phyloP scores from a whole-genome alignment of 805 yeast species.

The Clavispora phyllophila region DNA sequence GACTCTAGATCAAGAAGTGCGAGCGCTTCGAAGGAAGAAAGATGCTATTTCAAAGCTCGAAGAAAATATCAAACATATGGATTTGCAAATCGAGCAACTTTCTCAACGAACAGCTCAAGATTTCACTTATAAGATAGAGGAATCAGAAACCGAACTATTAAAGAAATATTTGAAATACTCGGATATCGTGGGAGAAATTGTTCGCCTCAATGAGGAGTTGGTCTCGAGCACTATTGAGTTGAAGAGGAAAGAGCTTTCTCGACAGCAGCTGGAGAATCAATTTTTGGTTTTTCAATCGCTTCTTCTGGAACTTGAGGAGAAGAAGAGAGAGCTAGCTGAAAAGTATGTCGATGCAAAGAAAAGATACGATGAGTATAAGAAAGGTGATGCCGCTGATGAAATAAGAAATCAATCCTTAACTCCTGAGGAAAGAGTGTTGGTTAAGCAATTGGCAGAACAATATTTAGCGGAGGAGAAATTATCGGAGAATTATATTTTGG shows the following conservation, averaged over 20 bases:
- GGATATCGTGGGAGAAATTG: slow-evolving; percentile 17
- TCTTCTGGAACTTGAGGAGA: slow-evolving; percentile 21
- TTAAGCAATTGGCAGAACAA: slow-evolving; percentile 35
- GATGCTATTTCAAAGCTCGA: slow-evolving; percentile 25
- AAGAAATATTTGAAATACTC: slow-evolving; percentile 16
- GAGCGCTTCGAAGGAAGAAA: slow-evolving; percentile 22
- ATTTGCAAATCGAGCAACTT: slow-evolving; percentile 10
- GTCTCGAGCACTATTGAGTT: slow-evolving; percentile 5
- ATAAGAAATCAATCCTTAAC: slow-evolving; percentile 33
- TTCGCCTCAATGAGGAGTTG: slow-evolving; percentile 10
- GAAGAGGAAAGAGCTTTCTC: slow-evolving; percentile 9
- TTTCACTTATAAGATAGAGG: slow-evolving; percentile 34
- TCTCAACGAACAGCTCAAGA: slow-evolving; percentile 29
- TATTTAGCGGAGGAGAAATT: slow-evolving; percentile 34
- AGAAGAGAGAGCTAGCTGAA: slow-evolving; percentile 21
- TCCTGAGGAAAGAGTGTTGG: slow-evolving; percentile 31
- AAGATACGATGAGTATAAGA: slow-evolving; percentile 35
- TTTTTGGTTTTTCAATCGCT: slow-evolving; percentile 16
- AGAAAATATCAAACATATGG: slow-evolving; percentile 16
- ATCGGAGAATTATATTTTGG: slow-evolving; percentile 32
- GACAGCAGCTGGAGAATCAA: slow-evolving; percentile 11
- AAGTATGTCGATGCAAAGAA: slow-evolving; percentile 31
- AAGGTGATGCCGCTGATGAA: slow-evolving; percentile 34
- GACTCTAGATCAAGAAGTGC: slow-evolving; percentile 15
- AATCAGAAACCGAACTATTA: slow-evolving; percentile 23